phyloP scores from a whole-genome alignment of 2,329 filamentous ascomycete species.

The Beauveria sp. region DNA sequence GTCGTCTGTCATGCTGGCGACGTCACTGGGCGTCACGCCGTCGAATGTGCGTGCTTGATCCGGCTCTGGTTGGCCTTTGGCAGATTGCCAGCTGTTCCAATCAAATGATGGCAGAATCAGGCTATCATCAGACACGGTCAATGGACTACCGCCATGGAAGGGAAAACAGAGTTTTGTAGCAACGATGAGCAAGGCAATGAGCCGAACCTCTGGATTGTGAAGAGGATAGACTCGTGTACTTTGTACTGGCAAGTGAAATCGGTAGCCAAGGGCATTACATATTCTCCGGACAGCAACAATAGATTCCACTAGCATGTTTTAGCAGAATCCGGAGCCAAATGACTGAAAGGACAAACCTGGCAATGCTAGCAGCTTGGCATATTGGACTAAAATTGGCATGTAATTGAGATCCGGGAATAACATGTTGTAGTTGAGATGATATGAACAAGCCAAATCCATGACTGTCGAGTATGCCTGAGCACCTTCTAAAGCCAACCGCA shows the following conservation, averaged over 20 bases:
- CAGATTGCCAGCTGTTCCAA: slow-evolving; percentile 62
- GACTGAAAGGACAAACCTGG: slow-evolving; percentile 45
- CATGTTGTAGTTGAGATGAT: slow-evolving; percentile 61
- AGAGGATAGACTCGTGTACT: slow-evolving; percentile 38
- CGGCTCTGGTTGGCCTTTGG: slow-evolving; percentile 28
- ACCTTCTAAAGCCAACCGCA: slow-evolving; percentile 32
- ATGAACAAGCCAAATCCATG: slow-evolving; percentile 54
- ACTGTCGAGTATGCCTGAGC: slow-evolving; percentile 59
- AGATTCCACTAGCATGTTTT: slow-evolving; percentile 45
- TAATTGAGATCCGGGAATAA: slow-evolving; percentile 65
- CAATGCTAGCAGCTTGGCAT: slow-evolving; percentile 63
- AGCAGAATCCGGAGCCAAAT: slow-evolving; percentile 14
- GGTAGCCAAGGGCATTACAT: slow-evolving; percentile 42
- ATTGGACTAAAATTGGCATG: slow-evolving; percentile 59
- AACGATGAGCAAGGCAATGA: slow-evolving; percentile 65
- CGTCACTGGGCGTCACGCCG: slow-evolving; percentile 51
- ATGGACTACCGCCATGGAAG: slow-evolving; percentile 45
- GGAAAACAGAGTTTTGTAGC: slow-evolving; percentile 75
- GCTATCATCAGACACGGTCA: background rate
- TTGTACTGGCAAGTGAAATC: slow-evolving; percentile 41
- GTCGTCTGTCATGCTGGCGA: slow-evolving; percentile 51
- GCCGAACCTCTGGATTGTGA: slow-evolving; percentile 65
- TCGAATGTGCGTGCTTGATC: slow-evolving; percentile 31
- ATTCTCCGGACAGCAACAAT: slow-evolving; percentile 34
- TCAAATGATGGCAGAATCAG: slow-evolving; percentile 39